Evolutionary conservation across 345 rosid genomes (phyloP), one percentile per base, ranked within the genome.

Genomic region (Hevea brasiliensis): DNA sequence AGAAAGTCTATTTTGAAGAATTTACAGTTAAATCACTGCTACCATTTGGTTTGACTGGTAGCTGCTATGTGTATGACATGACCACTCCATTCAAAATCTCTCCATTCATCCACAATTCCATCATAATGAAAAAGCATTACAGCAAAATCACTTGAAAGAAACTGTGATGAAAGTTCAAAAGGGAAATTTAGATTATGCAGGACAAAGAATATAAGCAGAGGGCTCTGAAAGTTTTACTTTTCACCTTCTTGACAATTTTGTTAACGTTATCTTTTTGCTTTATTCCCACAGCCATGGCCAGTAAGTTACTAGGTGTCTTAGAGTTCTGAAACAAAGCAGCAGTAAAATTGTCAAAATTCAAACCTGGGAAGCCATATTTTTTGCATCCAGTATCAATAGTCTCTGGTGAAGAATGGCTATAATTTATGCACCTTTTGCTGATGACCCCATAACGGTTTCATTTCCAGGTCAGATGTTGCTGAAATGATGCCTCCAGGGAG

Each of bases 61-160:
- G 89, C 95, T 75, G 90, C 83, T 9, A 93, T 77, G 74, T 91
- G 97, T 63, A 93, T 85, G 66, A 87, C 90, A 27, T 60, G 83
- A 62, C 76, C 61, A 79, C 84, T 86, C 95, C 98, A 93, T 37
- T 86, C 86, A 15, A 85, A 80, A 74, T 88, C 84, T 56, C 69
- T 91, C 97, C 97, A 91, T 26, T 80, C 86, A 71, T 93, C 89
- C 75, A 93, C 89, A 15, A 61, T 58, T 18, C 92, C 93, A 61
- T 93, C 97, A 27, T 91, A 89, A 77, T 93, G 98, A 72, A 93
- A 93, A 69, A 91, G 79, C 97, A 91, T 91, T 75, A 89, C 84
- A 20, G 75, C 77, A 12, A 93, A 91, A 70, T 84, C 88, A 70
- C 74, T 84, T 56, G 79, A 76, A 4, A 81, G 75, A 72, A 93